Percentiles rank a stretch among this genome's conserved stretches.
These are phyloP conservation scores for Apophysomyces variabilis DNA, from an alignment of 371 early-diverging fungal genomes.

Conservation along the genomic window DNA sequence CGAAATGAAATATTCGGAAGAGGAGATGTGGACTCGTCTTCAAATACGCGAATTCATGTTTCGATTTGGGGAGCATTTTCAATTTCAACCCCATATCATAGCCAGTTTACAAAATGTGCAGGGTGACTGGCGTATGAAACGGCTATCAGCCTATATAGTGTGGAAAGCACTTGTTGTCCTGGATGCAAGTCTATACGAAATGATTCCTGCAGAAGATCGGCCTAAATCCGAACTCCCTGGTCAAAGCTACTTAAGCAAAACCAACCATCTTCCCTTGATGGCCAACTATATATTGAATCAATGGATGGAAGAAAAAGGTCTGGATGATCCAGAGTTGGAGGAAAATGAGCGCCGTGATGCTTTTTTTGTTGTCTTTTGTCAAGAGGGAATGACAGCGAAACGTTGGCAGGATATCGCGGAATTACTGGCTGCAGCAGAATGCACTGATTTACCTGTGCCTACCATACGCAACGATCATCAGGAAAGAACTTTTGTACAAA, in stretches of 20 bases:
- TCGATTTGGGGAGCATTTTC: constrained; percentile 46
- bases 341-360: constrained; percentile 4
- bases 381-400: constrained; percentile 33
- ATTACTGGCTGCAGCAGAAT: constrained; percentile 22
- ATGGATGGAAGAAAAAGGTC: constrained; percentile 29
- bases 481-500: background rate
- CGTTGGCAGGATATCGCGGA: constrained; percentile 41
- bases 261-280: constrained; percentile 7
- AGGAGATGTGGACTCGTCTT: constrained; percentile 48
- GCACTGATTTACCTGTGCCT: constrained; percentile 25
- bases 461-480: constrained; percentile 13
- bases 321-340: constrained; percentile 11
- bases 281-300: constrained; percentile 18
- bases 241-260: background rate
- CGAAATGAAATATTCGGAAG: constrained; percentile 33
- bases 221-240: background rate
- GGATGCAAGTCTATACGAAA: constrained; percentile 14
- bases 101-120: constrained; percentile 42
- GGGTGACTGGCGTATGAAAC: constrained; percentile 46
- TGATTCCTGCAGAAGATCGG: constrained; percentile 5
- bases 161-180: constrained; percentile 19
- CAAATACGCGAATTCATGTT: constrained; percentile 51
- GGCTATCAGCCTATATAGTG: constrained; percentile 29
- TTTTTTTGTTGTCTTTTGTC: constrained; percentile 3
- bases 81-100: constrained; percentile 25